Base-by-base conservation (phyloP, 352 stramenopile genomes). In the Globisporangium paroecandrum region DNA sequence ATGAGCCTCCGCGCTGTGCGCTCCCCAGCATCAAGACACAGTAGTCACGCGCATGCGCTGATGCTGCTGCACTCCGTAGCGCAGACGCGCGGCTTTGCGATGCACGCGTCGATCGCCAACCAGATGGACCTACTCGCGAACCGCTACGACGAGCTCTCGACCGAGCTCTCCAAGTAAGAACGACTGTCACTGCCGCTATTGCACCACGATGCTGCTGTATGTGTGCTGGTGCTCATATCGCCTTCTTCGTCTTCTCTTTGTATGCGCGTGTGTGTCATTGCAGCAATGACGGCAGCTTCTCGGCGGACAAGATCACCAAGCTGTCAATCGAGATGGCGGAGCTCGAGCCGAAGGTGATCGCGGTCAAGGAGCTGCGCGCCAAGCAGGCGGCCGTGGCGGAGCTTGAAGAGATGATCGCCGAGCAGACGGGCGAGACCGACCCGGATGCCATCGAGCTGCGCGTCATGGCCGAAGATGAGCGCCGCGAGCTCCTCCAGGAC, bases 371-470 rank as follows among this genome's bases (percentile, higher is more conserved):
- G 78, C 86, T 94, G 41, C 90, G 97, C 72, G 90, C 93, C 66
- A 96, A 97, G 67, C 77, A 97, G 53, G 81, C 85, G 12, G 88
- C 98, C 27, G 89, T 98, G 27, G 82, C 85, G 34, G 83, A 91
- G 49, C 86, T 99, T 57, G 90, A 98, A 63, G 81, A 96, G 77
- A 86, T 95, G 76, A 91, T 94, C 55, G 43, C 65, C 0, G 84
- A 91, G 61, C 79, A 89, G 64, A 47, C 70, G 1, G 76, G 73
- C 13, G 75, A 79, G 47, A 73, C 77, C 2, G 85, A 89, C 47
- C 20, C 73, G 0, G 86, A 94, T 47, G 77, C 83, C 5, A 55
- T 75, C 6, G 87, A 94, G 66, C 73, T 94, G 47, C 84, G 84
- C 20, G 75, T 81, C 25, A 91, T 94, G 84, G 87, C 87, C 3